Conservation (phyloP, 768 basidiomycete species). For the Phanerodontia chrysosporium region DNA sequence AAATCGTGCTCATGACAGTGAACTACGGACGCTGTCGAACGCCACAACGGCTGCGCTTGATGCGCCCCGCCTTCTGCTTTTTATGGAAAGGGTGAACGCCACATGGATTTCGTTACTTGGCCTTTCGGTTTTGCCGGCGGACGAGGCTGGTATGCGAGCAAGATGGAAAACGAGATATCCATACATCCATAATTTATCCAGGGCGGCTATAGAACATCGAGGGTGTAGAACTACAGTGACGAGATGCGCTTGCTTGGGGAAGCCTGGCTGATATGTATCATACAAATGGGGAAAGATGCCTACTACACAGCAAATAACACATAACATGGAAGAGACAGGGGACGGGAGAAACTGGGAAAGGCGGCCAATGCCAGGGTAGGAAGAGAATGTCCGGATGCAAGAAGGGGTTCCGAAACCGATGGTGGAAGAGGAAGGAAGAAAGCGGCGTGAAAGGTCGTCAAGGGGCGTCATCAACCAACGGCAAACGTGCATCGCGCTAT, state of each 20-base stretch:
- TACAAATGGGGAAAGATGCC: background rate
- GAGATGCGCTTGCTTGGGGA: background rate
- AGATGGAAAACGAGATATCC: too few species aligned
- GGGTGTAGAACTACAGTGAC: background rate
- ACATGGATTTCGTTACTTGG: too few species aligned
- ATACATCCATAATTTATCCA: background rate
- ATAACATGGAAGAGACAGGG: background rate
- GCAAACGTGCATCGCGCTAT: constrained; percentile 15
- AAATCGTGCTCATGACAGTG: too few species aligned
- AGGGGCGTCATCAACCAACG: background rate
- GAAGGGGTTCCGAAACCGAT: background rate
- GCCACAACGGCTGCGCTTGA: too few species aligned
- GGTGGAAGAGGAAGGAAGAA: background rate
- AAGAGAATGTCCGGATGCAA: background rate
- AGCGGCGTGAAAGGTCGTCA: background rate
- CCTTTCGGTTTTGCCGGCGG: too few species aligned
- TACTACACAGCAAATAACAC: background rate
- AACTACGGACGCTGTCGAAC: too few species aligned
- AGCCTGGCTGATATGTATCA: background rate
- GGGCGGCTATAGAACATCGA: background rate
- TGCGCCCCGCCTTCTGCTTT: too few species aligned
- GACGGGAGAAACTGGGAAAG: background rate
- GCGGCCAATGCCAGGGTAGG: background rate
- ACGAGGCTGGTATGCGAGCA: too few species aligned
- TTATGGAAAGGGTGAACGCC: too few species aligned